Evolutionary conservation across 1,139 yeast genomes (phyloP).

Genomic region (Blastobotrys serpentis): DNA sequence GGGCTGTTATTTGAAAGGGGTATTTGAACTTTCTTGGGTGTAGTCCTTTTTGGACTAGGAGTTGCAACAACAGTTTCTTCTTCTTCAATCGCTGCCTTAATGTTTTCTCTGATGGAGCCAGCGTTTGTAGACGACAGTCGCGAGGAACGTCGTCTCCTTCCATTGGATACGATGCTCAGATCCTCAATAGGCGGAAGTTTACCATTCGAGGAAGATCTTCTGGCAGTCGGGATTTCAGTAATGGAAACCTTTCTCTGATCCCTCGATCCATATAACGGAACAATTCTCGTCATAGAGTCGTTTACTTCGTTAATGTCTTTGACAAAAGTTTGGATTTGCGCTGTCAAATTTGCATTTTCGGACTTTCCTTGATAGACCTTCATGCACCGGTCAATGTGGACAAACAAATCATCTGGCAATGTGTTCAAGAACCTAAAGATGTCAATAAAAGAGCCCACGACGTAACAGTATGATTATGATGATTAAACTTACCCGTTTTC

Average conservation of each 20-base stretch:
- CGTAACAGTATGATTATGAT: too few species aligned
- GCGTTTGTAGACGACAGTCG: constrained; percentile 1
- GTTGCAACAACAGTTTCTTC: not conserved
- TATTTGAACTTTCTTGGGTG: not conserved
- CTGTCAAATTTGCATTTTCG: not conserved
- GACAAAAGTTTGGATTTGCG: constrained; percentile 18
- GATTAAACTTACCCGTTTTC: constrained; percentile 49
- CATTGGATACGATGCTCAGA: not conserved
- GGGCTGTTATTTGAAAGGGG: not conserved
- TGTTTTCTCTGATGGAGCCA: not conserved
- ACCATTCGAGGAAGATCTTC: not conserved
- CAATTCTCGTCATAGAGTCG: constrained; percentile 20
- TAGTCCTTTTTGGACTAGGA: not conserved
- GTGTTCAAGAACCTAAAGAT: constrained; percentile 26
- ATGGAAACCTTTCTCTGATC: constrained; percentile 6
- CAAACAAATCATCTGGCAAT: constrained; percentile 36
- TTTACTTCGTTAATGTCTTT: constrained; percentile 24
- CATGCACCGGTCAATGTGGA: constrained; percentile 35
- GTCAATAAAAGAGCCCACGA: too few species aligned
- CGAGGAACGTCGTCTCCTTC: not conserved
- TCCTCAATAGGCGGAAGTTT: constrained; percentile 5
- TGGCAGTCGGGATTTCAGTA: not conserved
- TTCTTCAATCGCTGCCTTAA: not conserved
- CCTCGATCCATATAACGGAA: constrained; percentile 24
- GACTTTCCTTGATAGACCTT: constrained; percentile 18